Evolutionary conservation across 139 green algal genomes (phyloP).

Genomic region (Zygnema cylindricum): DNA sequence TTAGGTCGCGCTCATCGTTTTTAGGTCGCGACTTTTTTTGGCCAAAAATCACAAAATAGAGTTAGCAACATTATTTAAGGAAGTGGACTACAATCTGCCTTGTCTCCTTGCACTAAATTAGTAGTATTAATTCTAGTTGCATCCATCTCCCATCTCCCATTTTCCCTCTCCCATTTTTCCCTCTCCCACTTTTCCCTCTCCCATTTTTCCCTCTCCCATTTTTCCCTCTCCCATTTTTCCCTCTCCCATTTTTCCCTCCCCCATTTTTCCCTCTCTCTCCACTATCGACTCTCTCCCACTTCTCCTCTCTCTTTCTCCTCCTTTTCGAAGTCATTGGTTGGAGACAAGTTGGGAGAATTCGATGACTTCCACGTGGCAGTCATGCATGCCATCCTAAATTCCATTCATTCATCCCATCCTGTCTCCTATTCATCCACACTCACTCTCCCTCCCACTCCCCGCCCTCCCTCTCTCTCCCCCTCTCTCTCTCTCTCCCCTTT

Average conservation of each 20-base stretch:
- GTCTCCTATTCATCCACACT: too few species aligned
- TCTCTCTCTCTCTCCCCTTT: slow-evolving; percentile 18
- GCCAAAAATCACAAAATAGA: too few species aligned
- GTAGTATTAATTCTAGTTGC: not conserved
- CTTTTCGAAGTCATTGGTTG: slow-evolving; percentile 79
- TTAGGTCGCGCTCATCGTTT: too few species aligned
- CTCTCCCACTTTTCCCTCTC: not conserved
- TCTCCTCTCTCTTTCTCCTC: slow-evolving; percentile 3
- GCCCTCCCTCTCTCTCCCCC: slow-evolving; percentile 18
- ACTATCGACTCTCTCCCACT: not conserved
- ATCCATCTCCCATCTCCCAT: not conserved
- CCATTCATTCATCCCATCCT: too few species aligned
- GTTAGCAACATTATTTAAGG: too few species aligned
- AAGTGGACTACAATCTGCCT: too few species aligned
- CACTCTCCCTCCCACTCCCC: too few species aligned
- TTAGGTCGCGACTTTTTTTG: too few species aligned
- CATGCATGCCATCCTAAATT: slow-evolving; percentile 88
- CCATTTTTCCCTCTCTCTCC: too few species aligned
- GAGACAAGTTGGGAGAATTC: slow-evolving; percentile 94
- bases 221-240: not conserved
- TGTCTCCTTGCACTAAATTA: too few species aligned
- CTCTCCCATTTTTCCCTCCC: too few species aligned
- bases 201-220: not conserved
- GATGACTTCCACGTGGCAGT: slow-evolving; percentile 89
- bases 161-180: not conserved